Evolutionary conservation across 768 basidiomycete genomes (phyloP).

Genomic region (Tylopilus rubrobrunneus): DNA sequence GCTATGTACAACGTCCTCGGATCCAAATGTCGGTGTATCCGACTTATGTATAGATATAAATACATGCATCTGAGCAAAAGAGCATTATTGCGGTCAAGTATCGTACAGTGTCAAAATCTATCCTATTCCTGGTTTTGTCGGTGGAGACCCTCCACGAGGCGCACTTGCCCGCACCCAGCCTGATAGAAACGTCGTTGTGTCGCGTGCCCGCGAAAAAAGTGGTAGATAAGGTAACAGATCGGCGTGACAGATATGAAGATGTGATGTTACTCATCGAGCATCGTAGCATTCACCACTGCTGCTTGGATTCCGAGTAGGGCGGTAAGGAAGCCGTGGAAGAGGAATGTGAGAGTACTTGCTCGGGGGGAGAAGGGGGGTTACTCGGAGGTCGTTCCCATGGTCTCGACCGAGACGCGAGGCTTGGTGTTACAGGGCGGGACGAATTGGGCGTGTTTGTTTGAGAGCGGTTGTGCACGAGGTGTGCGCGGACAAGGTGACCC

Average conservation of each 20-base stretch:
- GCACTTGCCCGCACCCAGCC: background rate
- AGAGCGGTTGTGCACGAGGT: conserved; percentile 89
- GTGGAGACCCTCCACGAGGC: background rate
- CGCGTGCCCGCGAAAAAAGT: background rate
- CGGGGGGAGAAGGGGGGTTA: conserved; percentile 4
- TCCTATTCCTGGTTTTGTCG: conserved; percentile 7
- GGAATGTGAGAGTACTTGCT: conserved; percentile 29
- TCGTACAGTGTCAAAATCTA: conserved; percentile 21
- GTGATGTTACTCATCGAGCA: conserved; percentile 2
- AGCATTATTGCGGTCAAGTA: conserved; percentile 2
- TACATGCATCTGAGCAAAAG: background rate
- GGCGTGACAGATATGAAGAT: conserved; percentile 16
- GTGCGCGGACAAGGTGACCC: conserved; percentile 90
- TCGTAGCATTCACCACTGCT: conserved; percentile 3
- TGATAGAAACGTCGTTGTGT: background rate
- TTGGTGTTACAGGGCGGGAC: conserved; percentile 61
- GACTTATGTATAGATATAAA: background rate
- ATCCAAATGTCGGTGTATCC: background rate
- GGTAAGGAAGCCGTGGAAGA: conserved; percentile 40
- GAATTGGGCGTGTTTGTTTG: conserved; percentile 72
- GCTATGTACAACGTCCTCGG: no score
- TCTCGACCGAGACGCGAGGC: conserved; percentile 22
- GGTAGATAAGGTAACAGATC: conserved; percentile 21
- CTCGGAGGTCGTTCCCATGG: conserved; percentile 24
- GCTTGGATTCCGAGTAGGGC: conserved; percentile 36